Evolutionary conservation across 345 rosid species (phyloP).

Genomic region (Zanthoxylum bungeanum): DNA sequence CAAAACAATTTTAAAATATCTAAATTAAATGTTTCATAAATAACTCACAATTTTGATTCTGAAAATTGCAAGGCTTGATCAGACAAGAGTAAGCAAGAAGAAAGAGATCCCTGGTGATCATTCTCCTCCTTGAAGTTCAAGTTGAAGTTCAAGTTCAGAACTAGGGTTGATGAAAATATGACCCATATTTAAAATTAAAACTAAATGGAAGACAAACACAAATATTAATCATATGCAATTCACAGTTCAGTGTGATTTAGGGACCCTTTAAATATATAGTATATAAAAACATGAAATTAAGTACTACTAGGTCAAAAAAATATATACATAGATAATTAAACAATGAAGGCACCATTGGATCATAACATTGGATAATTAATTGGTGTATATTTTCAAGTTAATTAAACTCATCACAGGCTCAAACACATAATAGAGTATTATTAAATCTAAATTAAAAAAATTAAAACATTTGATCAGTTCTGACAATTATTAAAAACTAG

Average conservation of each 20-base stretch:
- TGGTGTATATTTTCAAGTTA: neutral
- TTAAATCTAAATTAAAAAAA: too few species aligned
- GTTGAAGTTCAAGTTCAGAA: slow-evolving; percentile 18
- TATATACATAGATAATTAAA: too few species aligned
- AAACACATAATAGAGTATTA: too few species aligned
- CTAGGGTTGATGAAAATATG: too few species aligned
- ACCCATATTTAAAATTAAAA: neutral
- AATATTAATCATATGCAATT: too few species aligned
- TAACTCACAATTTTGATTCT: slow-evolving; percentile 17
- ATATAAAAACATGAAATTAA: too few species aligned
- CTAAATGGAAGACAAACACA: neutral
- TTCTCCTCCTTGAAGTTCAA: slow-evolving; percentile 13
- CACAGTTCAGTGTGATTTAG: neutral
- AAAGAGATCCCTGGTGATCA: neutral
- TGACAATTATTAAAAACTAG: too few species aligned
- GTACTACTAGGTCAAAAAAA: too few species aligned
- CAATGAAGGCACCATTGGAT: too few species aligned
- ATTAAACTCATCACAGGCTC: neutral
- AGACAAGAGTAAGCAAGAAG: neutral
- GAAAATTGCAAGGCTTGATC: slow-evolving; percentile 12
- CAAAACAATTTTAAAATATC: neutral
- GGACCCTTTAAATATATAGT: neutral
- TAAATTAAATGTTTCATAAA: too few species aligned
- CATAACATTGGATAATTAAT: neutral
- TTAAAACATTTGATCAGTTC: too few species aligned